Evolutionary conservation across 179 eudicot species (phyloP).

Genomic region (Carnegiea gigantea): DNA sequence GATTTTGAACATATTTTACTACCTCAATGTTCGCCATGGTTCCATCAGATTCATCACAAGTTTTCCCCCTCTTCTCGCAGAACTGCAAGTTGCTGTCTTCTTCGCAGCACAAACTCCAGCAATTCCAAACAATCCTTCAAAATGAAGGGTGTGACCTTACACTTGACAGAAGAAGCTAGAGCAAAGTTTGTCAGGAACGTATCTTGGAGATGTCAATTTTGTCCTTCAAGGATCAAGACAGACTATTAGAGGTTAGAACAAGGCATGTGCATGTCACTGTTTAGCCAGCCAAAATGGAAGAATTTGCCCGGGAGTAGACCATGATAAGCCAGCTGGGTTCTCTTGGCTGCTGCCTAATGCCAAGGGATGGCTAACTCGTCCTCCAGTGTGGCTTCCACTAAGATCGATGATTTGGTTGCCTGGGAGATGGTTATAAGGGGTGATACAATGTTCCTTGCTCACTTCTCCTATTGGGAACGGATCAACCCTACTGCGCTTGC

Average conservation of each 20-base stretch:
- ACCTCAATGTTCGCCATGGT: slow-evolving; percentile 16
- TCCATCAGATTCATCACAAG: neutral
- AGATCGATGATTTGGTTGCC: slow-evolving; percentile 25
- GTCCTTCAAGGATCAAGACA: neutral
- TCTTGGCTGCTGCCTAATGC: slow-evolving; percentile 17
- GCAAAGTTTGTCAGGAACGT: neutral
- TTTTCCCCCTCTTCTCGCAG: neutral
- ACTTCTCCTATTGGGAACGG: slow-evolving; percentile 20
- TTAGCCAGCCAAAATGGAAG: slow-evolving; percentile 51
- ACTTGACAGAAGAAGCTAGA: slow-evolving; percentile 3
- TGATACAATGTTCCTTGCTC: slow-evolving; percentile 24
- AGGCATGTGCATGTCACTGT: slow-evolving; percentile 17
- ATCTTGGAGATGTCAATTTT: neutral
- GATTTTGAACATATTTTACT: slow-evolving; percentile 14
- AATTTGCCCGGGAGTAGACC: slow-evolving; percentile 39
- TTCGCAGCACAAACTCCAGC: neutral
- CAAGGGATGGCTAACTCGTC: slow-evolving; percentile 26
- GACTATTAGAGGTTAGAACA: neutral
- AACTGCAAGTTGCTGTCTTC: neutral
- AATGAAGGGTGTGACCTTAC: neutral
- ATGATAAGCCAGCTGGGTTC: slow-evolving; percentile 27
- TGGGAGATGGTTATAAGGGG: slow-evolving; percentile 16
- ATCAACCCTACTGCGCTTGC: slow-evolving; percentile 35
- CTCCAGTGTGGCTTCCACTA: slow-evolving; percentile 23
- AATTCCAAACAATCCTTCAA: neutral